Evolutionary conservation across 306 rosid genomes (phyloP).

Genomic region (Rubus idaeus): DNA sequence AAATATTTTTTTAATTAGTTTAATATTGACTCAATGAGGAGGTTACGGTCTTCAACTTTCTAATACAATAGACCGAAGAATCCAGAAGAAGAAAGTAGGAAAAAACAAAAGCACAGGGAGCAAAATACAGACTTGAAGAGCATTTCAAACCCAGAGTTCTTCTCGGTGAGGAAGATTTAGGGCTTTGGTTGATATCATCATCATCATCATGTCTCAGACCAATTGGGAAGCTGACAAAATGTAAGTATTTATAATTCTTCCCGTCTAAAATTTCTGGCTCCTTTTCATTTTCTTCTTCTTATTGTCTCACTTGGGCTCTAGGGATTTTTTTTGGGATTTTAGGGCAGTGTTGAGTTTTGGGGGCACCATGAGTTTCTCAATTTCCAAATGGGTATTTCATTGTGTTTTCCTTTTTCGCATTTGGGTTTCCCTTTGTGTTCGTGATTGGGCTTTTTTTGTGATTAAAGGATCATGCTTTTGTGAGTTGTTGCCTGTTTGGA

Average conservation of each 20-base stretch:
- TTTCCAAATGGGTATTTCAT: background rate
- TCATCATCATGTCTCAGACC: slow-evolving; percentile 47
- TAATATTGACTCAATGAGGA: background rate
- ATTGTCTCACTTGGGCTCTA: background rate
- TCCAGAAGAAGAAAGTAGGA: background rate
- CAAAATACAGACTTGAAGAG: background rate
- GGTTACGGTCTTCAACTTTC: background rate
- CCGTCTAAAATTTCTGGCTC: background rate
- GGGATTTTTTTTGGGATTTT: background rate
- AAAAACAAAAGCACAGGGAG: background rate
- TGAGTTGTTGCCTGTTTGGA: slow-evolving; percentile 12
- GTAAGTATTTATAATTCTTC: slow-evolving; percentile 25
- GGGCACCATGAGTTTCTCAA: background rate
- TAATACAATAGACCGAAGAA: background rate
- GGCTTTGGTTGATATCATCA: background rate
- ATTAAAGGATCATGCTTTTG: background rate
- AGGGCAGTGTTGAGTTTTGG: slow-evolving; percentile 6
- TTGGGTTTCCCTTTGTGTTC: background rate
- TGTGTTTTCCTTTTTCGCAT: background rate
- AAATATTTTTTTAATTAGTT: background rate
- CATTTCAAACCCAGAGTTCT: background rate
- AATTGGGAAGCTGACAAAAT: slow-evolving; percentile 62
- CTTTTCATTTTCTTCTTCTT: background rate
- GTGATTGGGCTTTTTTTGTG: background rate
- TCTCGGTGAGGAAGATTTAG: too few relatives aligned